Base-by-base conservation (phyloP, 2,329 filamentous ascomycete genomes). In the Aspergillus sp. region DNA sequence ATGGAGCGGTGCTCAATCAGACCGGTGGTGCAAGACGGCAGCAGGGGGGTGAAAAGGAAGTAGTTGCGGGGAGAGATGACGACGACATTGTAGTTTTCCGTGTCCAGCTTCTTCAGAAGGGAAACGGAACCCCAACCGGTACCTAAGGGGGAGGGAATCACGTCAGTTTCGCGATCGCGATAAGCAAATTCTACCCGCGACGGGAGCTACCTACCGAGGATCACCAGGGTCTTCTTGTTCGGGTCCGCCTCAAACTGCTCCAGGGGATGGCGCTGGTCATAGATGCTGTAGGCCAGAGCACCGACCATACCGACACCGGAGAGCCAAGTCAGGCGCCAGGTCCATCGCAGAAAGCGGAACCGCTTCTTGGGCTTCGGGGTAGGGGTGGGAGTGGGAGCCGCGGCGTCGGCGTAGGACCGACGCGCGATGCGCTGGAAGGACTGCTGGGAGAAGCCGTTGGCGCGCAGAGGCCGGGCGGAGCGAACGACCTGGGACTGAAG, bases 1-100 rank as follows among this genome's bases (percentile, higher is more conserved):
- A 99, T 99, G 70, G 92, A 97, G 72, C 94, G 91, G 80, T 97
- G 94, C 82, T 99, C 94, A 74, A 99, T 94, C 65, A 91, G 88
- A 67, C 94, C 94, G 61, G 93, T 97, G 48, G 94, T 97, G 78
- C 94, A 99, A 70, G 93, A 97, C 60, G 94, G 94, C 57, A 99
- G 85, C 54, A 99, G 86, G 55, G 94, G 94, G 25, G 94, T 99
- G 83, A 99, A 99, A 64, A 99, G 88, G 86, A 99, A 99, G 84
- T 96, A 99, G 80, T 99, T 99, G 72, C 94, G 90, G 50, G 94
- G 94, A 46, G 94, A 97, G 73, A 99, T 90, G 72, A 99, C 91
- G 70, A 97, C 76, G 74, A 97, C 93, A 74, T 99, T 97, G 85
- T 97, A 99, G 83, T 97, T 96, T 75, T 96, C 89, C 57, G 93